A percentile compares a stretch with the other conserved stretches of the same genome.
These are phyloP conservation scores for Juncus effusus DNA, from an alignment of 176 grass and related monocot genomes.

Conservation along the genomic window DNA sequence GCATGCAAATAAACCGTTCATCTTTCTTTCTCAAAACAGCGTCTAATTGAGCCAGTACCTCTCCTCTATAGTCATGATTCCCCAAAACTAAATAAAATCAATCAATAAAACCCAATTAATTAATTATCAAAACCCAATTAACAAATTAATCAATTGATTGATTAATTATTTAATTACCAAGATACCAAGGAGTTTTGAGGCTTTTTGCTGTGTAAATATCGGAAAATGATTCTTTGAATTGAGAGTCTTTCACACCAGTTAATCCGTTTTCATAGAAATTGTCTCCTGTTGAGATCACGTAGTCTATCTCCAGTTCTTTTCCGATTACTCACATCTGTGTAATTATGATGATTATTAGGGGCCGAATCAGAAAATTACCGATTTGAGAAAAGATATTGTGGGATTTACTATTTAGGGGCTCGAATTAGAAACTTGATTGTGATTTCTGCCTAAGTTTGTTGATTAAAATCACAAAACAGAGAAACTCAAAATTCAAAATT, in stretches of 20 bases:
- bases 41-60: conserved; percentile 58
- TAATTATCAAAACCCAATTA: neutral
- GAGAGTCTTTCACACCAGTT: conserved; percentile 44
- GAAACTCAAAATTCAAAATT: neutral
- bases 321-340: conserved; percentile 72
- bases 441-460: no score
- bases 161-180: conserved; percentile 24
- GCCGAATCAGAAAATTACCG: no score
- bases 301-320: conserved; percentile 59
- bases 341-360: neutral
- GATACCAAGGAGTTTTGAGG: conserved; percentile 77
- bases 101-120: neutral
- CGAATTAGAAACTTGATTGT: no score
- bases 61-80: conserved; percentile 79
- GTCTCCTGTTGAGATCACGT: conserved; percentile 79
- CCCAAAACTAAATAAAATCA: conserved; percentile 51
- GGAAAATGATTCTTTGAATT: conserved; percentile 65
- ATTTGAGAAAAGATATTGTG: no score
- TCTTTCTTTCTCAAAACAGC: conserved; percentile 51
- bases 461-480: neutral
- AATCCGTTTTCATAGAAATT: conserved; percentile 76
- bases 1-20: conserved; percentile 72
- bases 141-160: neutral
- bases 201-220: conserved; percentile 61
- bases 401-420: no score